These are phyloP conservation scores for Adansonia grandidieri DNA, from an alignment of 441 rosid species.

Conservation along the genomic window DNA sequence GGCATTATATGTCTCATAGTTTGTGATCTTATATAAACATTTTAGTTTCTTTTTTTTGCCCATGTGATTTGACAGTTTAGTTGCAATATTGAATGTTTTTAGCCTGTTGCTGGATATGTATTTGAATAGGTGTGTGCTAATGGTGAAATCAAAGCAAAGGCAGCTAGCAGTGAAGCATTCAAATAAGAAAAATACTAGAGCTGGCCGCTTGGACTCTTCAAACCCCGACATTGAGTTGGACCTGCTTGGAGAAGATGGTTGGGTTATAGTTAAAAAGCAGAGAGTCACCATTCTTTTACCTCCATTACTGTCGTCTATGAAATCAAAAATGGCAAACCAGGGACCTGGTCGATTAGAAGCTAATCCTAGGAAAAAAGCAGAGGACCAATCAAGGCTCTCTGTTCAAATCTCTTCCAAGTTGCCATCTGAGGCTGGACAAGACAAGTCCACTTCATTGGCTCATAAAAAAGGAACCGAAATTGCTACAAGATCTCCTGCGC, in stretches of 20 bases:
- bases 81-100: slow-evolving; percentile 9
- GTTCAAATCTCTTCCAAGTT: slow-evolving; percentile 35
- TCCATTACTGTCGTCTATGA: slow-evolving; percentile 43
- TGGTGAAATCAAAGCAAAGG: slow-evolving; percentile 62
- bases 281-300: slow-evolving; percentile 76
- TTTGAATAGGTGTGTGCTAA: slow-evolving; percentile 32
- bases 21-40: neutral
- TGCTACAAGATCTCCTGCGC: slow-evolving; percentile 30
- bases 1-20: neutral
- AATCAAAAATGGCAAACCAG: slow-evolving; percentile 38
- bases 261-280: slow-evolving; percentile 88
- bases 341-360: slow-evolving; percentile 43
- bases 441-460: slow-evolving; percentile 31
- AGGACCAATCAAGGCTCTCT: slow-evolving; percentile 29
- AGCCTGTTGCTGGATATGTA: slow-evolving; percentile 6
- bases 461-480: slow-evolving; percentile 26
- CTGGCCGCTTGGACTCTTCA: slow-evolving; percentile 25
- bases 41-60: neutral
- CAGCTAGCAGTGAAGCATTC: slow-evolving; percentile 35
- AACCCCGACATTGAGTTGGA: slow-evolving; percentile 41
- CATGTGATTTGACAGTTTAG: neutral
- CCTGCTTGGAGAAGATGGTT: slow-evolving; percentile 52
- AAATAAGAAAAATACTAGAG: slow-evolving; percentile 26
- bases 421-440: slow-evolving; percentile 38
- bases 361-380: slow-evolving; percentile 28